Conservation (phyloP, 495 filamentous ascomycete species). For the Aeminium ludgeri region DNA sequence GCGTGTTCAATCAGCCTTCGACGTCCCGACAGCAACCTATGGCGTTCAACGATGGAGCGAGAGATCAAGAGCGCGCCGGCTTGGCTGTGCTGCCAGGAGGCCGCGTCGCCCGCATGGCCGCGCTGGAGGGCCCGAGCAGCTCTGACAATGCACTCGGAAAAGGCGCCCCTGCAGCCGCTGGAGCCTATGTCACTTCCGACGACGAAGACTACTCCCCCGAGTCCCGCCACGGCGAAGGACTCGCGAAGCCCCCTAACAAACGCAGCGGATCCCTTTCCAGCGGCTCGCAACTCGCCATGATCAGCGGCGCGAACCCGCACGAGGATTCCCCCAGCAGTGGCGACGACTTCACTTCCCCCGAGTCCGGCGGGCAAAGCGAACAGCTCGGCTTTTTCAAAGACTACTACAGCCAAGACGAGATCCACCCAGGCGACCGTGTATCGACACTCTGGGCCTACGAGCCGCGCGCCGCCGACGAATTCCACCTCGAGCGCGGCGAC, state of each 20-base stretch:
- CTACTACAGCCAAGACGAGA: conserved; percentile 95
- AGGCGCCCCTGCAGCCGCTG: neutral
- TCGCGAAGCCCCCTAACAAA: conserved; percentile 50
- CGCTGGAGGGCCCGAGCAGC: conserved; percentile 45
- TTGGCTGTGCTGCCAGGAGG: conserved; percentile 64
- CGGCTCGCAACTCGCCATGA: conserved; percentile 51
- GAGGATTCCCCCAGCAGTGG: conserved; percentile 53
- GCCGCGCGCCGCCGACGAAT: conserved; percentile 84
- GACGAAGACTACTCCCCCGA: conserved; percentile 70
- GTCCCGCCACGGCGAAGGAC: conserved; percentile 37
- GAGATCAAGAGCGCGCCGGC: conserved; percentile 17
- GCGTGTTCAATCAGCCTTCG: conserved; percentile 70
- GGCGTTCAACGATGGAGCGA: conserved; percentile 19
- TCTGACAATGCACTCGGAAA: conserved; percentile 12
- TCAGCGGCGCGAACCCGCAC: conserved; percentile 32
- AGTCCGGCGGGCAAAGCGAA: conserved; percentile 75
- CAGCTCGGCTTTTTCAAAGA: conserved; percentile 93
- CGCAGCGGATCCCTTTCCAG: conserved; percentile 84
- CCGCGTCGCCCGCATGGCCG: conserved; percentile 89
- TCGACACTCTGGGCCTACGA: conserved; percentile 93
- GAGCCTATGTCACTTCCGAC: conserved; percentile 51
- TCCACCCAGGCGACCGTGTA: conserved; percentile 79
- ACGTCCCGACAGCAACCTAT: conserved; percentile 39
- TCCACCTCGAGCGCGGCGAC: conserved; percentile 83
- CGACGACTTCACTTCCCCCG: conserved; percentile 53